Percentiles rank a stretch among this genome's conserved stretches.
phyloP scores from a whole-genome alignment of 768 basidiomycete species.

The Phylloporus scabripes region DNA sequence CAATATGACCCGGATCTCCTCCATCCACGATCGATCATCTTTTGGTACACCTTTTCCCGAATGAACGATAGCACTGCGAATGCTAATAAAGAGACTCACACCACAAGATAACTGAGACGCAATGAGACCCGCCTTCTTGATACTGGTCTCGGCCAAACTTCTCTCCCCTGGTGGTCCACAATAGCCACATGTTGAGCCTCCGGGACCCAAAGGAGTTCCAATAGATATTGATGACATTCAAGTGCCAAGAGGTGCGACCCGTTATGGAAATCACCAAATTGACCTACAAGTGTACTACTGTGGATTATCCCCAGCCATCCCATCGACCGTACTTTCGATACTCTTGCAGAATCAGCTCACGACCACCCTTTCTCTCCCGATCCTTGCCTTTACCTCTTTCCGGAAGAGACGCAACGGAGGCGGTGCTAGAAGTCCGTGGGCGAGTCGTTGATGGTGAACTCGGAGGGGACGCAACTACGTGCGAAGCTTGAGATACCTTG shows the following conservation, averaged over 20 bases:
- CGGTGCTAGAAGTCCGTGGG: slow-evolving; percentile 49
- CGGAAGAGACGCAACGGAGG: slow-evolving; percentile 43
- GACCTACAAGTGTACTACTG: not conserved
- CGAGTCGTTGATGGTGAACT: slow-evolving; percentile 35
- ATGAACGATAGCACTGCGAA: not conserved
- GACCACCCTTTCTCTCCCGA: slow-evolving; percentile 53
- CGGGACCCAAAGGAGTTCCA: slow-evolving; percentile 23
- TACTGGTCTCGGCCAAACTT: slow-evolving; percentile 37
- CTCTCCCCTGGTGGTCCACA: slow-evolving; percentile 52
- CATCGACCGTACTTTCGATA: slow-evolving; percentile 80
- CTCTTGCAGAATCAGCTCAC: slow-evolving; percentile 67
- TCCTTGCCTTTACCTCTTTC: slow-evolving; percentile 53
- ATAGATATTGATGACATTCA: slow-evolving; percentile 26
- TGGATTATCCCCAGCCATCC: slow-evolving; percentile 73
- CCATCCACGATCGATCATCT: slow-evolving; percentile 84
- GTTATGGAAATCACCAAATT: not conserved
- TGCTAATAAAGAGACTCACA: slow-evolving; percentile 27
- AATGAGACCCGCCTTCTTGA: slow-evolving; percentile 44
- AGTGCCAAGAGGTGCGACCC: not conserved
- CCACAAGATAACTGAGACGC: slow-evolving; percentile 50
- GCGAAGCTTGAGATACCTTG: slow-evolving; percentile 16
- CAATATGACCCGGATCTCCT: slow-evolving; percentile 77
- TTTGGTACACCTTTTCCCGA: slow-evolving; percentile 59
- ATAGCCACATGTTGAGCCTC: slow-evolving; percentile 56
- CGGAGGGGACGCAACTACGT: slow-evolving; percentile 39